Base-by-base conservation (phyloP, 2,329 filamentous ascomycete genomes). In the Phyllosticta citrichinensis region DNA sequence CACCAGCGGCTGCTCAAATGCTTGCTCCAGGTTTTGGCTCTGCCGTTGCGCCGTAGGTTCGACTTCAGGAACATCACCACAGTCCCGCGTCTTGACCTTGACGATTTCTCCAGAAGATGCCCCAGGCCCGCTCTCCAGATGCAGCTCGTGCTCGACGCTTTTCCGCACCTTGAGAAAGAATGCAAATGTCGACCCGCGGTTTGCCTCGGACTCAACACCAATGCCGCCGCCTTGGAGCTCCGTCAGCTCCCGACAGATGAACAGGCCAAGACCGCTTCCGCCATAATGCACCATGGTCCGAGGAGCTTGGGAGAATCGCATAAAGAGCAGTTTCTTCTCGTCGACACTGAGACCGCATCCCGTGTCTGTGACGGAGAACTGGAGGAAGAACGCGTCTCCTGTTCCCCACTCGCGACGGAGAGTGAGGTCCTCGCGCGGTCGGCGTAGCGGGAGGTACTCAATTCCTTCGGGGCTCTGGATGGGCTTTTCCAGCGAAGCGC, bases 161-260 rank as follows among this genome's bases (percentile, higher is more conserved):
- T 80, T 83, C 68, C 83, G 82, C 55, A 82, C 81, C 64, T 84
- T 84, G 69, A 89, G 79, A 68, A 87, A 89, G 69, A 89, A 89
- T 52, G 82, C 84, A 70, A 89, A 89, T 0, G 81, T 87, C 69
- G 84, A 87, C 51, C 87, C 87, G 22, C 81, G 74, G 9, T 83
- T 86, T 62, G 82, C 80, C 58, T 80, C 74, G 0, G 84, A 87
- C 2, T 79, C 78, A 3, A 90, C 84, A 2, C 87, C 87, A 52
- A 91, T 89, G 59, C 87, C 83, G 4, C 88, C 87, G 20, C 87
- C 86, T 67, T 89, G 87, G 20, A 90, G 77, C 69, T 91, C 87
- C 0, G 86, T 87, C 12, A 91, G 78, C 55, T 87, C 82, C 24
- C 87, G 80, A 55, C 83, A 87, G 64, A 91, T 89, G 69, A 89